Conservation (phyloP, 495 filamentous ascomycete genomes). For the Darksidea phi region DNA sequence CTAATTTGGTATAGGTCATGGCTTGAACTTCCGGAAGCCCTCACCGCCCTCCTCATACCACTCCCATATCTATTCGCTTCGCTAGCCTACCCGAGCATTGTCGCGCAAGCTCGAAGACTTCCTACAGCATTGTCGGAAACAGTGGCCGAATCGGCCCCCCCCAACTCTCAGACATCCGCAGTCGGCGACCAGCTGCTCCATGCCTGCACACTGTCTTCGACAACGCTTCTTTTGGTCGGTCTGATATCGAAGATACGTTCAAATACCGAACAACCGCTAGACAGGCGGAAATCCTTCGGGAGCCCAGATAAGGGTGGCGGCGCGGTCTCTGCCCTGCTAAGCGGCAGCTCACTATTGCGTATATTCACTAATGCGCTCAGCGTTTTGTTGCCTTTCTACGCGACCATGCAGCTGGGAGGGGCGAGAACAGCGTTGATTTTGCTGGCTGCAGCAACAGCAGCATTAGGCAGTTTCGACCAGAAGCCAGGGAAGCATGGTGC, state of each 20-base stretch:
- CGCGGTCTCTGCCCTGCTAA: slow-evolving; percentile 4
- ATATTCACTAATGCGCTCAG: slow-evolving; percentile 36
- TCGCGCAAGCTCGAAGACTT: slow-evolving; percentile 8
- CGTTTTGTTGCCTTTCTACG: slow-evolving; percentile 58
- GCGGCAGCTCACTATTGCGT: slow-evolving; percentile 2
- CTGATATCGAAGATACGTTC: slow-evolving; percentile 41
- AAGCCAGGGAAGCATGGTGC: slow-evolving; percentile 25
- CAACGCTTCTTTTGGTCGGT: slow-evolving; percentile 46
- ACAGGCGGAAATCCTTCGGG: slow-evolving; percentile 40
- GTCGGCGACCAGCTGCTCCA: slow-evolving; percentile 30
- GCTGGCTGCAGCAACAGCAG: slow-evolving; percentile 49
- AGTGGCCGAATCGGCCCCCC: background rate
- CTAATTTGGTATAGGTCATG: slow-evolving; percentile 26
- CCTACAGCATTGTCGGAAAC: slow-evolving; percentile 12
- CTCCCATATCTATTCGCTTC: slow-evolving; percentile 40
- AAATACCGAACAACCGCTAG: slow-evolving; percentile 33
- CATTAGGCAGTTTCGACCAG: slow-evolving; percentile 37
- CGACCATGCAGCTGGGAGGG: slow-evolving; percentile 56
- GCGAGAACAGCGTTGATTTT: slow-evolving; percentile 53
- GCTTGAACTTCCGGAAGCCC: slow-evolving; percentile 37
- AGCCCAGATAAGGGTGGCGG: slow-evolving; percentile 7
- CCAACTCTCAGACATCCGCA: background rate
- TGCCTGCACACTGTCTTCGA: slow-evolving; percentile 44
- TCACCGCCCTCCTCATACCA: slow-evolving; percentile 42
- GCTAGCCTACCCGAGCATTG: slow-evolving; percentile 25